A percentile compares a stretch with the other conserved stretches of the same genome.
phyloP scores from a whole-genome alignment of 805 yeast species.

The Schwanniomyces yamadae region DNA sequence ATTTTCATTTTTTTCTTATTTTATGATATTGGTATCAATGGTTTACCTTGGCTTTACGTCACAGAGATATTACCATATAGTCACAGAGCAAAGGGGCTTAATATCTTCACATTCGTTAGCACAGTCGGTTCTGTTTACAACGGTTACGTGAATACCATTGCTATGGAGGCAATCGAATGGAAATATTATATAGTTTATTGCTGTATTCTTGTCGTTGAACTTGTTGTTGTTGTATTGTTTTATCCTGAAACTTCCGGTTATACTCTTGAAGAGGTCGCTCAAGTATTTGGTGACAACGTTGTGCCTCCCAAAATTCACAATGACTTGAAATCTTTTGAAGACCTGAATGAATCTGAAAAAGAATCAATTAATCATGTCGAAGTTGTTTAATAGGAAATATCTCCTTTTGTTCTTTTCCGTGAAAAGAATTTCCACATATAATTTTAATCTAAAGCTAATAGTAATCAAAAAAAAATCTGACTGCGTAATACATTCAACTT shows the following conservation, averaged over 20 bases:
- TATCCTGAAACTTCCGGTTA: slow-evolving; percentile 46
- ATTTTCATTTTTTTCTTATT: slow-evolving; percentile 22
- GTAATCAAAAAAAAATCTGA: too few species aligned
- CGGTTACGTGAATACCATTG: slow-evolving; percentile 35
- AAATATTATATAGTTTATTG: slow-evolving; percentile 45
- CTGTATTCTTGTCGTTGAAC: slow-evolving; percentile 28
- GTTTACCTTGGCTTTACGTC: slow-evolving; percentile 45
- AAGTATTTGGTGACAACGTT: not conserved
- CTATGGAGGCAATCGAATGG: slow-evolving; percentile 43
- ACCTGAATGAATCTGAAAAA: too few species aligned
- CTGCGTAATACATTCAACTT: too few species aligned
- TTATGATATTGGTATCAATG: slow-evolving; percentile 25
- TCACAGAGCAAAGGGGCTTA: slow-evolving; percentile 44
- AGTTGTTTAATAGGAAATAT: not conserved
- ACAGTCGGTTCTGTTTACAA: slow-evolving; percentile 23
- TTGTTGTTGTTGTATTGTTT: slow-evolving; percentile 28
- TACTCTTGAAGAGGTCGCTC: slow-evolving; percentile 38
- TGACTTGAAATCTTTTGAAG: too few species aligned
- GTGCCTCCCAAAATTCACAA: too few species aligned
- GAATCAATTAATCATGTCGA: not conserved
- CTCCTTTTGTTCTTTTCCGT: too few species aligned
- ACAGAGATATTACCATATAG: slow-evolving; percentile 43
- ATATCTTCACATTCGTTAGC: slow-evolving; percentile 23
- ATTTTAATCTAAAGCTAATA: too few species aligned
- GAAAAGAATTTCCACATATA: too few species aligned